Base-by-base conservation (phyloP, 2,329 filamentous ascomycete species). In the Calonectria leucothoes region DNA sequence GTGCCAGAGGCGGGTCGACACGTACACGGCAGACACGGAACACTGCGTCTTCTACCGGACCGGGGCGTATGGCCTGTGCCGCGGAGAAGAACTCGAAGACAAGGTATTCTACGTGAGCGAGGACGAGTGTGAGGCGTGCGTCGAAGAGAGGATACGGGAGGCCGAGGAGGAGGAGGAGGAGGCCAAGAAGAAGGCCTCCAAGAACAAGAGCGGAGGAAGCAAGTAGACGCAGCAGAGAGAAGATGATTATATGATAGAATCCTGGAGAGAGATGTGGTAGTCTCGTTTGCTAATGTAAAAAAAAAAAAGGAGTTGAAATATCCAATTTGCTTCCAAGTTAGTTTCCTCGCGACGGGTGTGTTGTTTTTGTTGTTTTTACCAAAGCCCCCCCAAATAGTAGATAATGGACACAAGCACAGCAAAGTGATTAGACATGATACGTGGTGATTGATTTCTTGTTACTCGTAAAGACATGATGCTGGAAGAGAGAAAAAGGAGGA, bases 51-150 rank as follows among this genome's bases (percentile, higher is more conserved):
- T 39, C 25, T 57, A 35, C 10, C 66, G 15, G 15, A 42, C 33
- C 10, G 67, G 67, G 7, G 63, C 12, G 20, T 35, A 49, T 14
- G 51, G 55, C 4, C 51, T 39, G 25, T 78, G 76, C 67, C 23
- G 3, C 14, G 69, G 66, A 31, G 49, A 35, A 12, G 31, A 59
- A 7, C 6, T 49, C 1, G 39, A 69, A n/a, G 33, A 64, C n/a
- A 76, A 61, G 17, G 25, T 14, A 12, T 77, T 37, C 33, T 25
- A 77, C 35, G 69, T 78, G 42, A 39, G 69, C 4, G 73, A 70
- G 3, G 67, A 69, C 12, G 52, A 76, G 45, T 78, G 76, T 27
- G 51, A 70, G 12, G 67, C 52, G 23, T 78, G 76, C 37, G 45
- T 52, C 29, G 76, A 75, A 49, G 51, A 64, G 70, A 55, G 66